Conservation (phyloP, 768 basidiomycete species). For the Pulveroboletus sp. region DNA sequence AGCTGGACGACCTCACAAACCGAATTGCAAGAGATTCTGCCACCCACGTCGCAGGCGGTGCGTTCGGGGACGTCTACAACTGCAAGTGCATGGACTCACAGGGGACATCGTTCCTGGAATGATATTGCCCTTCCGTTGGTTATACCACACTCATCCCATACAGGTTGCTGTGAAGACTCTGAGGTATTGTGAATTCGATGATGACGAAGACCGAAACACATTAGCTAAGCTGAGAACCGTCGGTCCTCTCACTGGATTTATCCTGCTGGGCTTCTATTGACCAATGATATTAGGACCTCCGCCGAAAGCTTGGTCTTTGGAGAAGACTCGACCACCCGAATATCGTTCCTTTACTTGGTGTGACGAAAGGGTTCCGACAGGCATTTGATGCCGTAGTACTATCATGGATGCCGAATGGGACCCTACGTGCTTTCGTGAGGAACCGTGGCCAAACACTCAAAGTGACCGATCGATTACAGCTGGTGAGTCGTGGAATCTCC, state of each 20-base stretch:
- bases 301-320: not conserved
- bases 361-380: not conserved
- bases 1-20: constrained; percentile 5
- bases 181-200: not conserved
- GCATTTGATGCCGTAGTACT: not conserved
- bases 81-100: not conserved
- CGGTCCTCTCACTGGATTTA: too few species aligned
- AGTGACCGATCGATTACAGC: not conserved
- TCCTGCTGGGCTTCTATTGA: not conserved
- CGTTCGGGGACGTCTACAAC: constrained; percentile 4
- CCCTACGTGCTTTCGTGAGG: not conserved
- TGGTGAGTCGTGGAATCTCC: not conserved
- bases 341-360: not conserved
- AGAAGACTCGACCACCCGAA: constrained; percentile 5
- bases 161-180: not conserved
- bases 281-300: not conserved
- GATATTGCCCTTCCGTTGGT: not conserved
- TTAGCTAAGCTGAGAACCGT: too few species aligned
- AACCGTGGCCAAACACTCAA: not conserved
- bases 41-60: not conserved
- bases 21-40: not conserved
- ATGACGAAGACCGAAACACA: not conserved
- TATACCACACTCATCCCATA: not conserved
- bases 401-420: constrained; percentile 1
- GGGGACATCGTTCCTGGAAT: not conserved